These are phyloP conservation scores for Raffaelea ambrosiae DNA, from an alignment of 2,329 filamentous ascomycete genomes.

Conservation along the genomic window DNA sequence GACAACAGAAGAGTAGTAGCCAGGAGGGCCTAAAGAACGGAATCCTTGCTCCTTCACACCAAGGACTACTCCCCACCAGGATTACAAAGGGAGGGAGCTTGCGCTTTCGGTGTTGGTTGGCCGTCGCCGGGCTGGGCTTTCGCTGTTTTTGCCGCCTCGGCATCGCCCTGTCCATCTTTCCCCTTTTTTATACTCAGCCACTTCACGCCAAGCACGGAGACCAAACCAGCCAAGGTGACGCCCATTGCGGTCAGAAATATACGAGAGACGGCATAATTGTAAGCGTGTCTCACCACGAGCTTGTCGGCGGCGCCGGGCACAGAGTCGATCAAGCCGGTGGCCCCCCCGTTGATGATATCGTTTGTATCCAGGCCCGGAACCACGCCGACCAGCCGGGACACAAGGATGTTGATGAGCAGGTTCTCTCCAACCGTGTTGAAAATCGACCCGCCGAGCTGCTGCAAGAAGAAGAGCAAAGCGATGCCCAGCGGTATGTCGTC, in stretches of 20 bases:
- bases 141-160: too few relatives aligned
- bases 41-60: too few relatives aligned
- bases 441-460: conserved; percentile 35
- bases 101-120: too few relatives aligned
- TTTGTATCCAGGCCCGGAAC: conserved; percentile 17
- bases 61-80: too few relatives aligned
- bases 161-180: background rate
- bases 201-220: conserved; percentile 48
- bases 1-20: too few relatives aligned
- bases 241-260: conserved; percentile 52
- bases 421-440: conserved; percentile 35
- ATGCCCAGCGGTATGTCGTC: conserved; percentile 32
- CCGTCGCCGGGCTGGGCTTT: too few relatives aligned
- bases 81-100: too few relatives aligned
- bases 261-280: conserved; percentile 52
- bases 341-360: conserved; percentile 7
- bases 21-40: too few relatives aligned
- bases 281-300: conserved; percentile 27
- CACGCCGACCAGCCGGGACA: conserved; percentile 19
- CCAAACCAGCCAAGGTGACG: conserved; percentile 40
- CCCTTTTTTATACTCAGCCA: conserved; percentile 41
- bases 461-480: conserved; percentile 33
- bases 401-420: conserved; percentile 30
- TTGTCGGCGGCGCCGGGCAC: conserved; percentile 14
- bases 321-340: conserved; percentile 10